These are phyloP conservation scores for Solanum aculeatissimum DNA, from an alignment of 305 asterid genomes.

Conservation along the genomic window DNA sequence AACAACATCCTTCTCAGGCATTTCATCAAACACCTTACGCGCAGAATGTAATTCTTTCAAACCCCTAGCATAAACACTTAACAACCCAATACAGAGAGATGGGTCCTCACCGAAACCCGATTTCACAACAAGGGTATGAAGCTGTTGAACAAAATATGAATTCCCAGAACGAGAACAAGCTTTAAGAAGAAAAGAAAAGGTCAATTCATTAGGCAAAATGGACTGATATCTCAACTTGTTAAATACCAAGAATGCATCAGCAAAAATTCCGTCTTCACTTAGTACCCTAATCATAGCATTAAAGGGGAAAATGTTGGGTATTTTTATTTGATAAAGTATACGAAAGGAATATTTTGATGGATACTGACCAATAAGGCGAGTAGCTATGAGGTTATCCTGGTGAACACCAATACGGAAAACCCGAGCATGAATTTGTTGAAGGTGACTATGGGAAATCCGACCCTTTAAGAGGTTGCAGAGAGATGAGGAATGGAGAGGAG, in stretches of 20 bases:
- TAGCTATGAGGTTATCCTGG: constrained; percentile 54
- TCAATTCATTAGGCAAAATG: constrained; percentile 41
- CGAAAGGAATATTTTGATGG: constrained; percentile 29
- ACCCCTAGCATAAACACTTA: constrained; percentile 32
- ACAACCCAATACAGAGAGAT: constrained; percentile 45
- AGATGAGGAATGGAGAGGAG: neutral
- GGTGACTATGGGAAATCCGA: constrained; percentile 28
- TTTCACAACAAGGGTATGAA: constrained; percentile 41
- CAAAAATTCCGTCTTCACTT: constrained; percentile 34
- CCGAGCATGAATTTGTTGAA: constrained; percentile 61
- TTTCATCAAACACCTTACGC: constrained; percentile 52
- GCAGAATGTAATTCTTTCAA: constrained; percentile 40
- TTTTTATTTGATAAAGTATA: constrained; percentile 20
- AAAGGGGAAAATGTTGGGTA: constrained; percentile 48
- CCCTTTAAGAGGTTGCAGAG: constrained; percentile 36
- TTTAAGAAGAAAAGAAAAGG: constrained; percentile 59
- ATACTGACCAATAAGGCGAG: constrained; percentile 68
- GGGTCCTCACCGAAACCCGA: constrained; percentile 28
- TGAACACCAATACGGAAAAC: constrained; percentile 34
- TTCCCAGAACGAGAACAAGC: constrained; percentile 26
- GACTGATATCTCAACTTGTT: constrained; percentile 15
- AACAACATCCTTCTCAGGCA: constrained; percentile 34
- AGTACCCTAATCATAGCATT: constrained; percentile 52
- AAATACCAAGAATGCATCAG: constrained; percentile 19
- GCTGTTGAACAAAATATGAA: constrained; percentile 20